Evolutionary conservation across 371 early-diverging fungal genomes (phyloP), one percentile per base, ranked within the genome.

Genomic region (Rhizopus arrhizus): DNA sequence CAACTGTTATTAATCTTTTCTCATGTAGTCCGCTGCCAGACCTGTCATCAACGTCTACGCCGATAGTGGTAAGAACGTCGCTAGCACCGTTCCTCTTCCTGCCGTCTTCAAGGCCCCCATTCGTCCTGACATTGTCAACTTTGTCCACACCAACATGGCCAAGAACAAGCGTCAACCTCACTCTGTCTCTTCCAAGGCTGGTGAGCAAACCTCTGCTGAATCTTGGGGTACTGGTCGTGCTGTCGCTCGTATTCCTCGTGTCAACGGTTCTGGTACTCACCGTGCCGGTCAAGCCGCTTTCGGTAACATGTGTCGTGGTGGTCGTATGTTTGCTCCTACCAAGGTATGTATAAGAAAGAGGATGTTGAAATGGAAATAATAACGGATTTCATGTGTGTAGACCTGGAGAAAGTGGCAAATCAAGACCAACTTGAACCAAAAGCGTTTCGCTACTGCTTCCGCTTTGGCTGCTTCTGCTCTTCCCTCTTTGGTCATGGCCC

Each of bases 211-310:
- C 78, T 97, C 98, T 65, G 99, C 99, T 65, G 95, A 93, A 82
- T 98, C 98, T 62, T 99, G 99, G 99, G 99, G 99, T 88, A 99
- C 98, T 56, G 96, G 95, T 92, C 95, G 99, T 86, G 99, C 99
- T 76, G 96, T 99, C 74, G 98, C 99, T 57, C 95, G 99, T 95
- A 99, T 99, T 75, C 99, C 99, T 70, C 94, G 99, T 88, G 98
- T 99, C 58, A 86, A 88, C 67, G 99, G 98, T 74, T 88, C 93
- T 68, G 99, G 99, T 85, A 99, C 99, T 63, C 94, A 94, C 89
- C 93, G 99, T 80, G 91, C 99, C 71, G 99, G 99, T 77, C 99
- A 99, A 66, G 98, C 97, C 72, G 99, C 99, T 69, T 99, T 98
- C 88, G 99, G 99, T 73, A 99, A 99, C 93, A 56, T 62, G 62